Percentiles rank a stretch among this genome's conserved stretches.
phyloP scores from a whole-genome alignment of 1,284 basidiomycete genomes.

The Ganoderma boninense region DNA sequence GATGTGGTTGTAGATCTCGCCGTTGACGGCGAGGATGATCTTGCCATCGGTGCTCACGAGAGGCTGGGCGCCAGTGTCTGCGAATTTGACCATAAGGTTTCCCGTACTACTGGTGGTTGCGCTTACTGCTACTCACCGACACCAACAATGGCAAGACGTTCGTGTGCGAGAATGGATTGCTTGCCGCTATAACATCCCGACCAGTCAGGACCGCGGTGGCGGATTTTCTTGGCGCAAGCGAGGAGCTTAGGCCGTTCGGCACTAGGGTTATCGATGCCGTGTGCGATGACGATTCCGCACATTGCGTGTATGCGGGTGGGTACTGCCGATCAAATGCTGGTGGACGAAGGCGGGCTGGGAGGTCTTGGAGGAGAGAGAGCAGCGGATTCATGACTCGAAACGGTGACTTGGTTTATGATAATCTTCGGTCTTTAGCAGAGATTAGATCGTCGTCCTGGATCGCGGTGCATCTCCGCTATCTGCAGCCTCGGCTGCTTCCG shows the following conservation, averaged over 20 bases:
- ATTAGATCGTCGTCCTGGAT: slow-evolving; percentile 27
- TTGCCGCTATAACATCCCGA: slow-evolving; percentile 91
- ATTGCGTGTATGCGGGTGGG: slow-evolving; percentile 51
- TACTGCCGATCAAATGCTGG: neutral
- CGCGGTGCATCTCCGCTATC: slow-evolving; percentile 19
- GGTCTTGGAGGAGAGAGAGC: neutral
- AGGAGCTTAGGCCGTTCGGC: slow-evolving; percentile 79
- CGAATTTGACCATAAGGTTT: slow-evolving; percentile 5
- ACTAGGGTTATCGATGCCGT: slow-evolving; percentile 78
- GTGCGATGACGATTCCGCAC: slow-evolving; percentile 92
- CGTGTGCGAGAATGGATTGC: slow-evolving; percentile 85
- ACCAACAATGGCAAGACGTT: slow-evolving; percentile 96
- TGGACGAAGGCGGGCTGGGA: slow-evolving; percentile 5
- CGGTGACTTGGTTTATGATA: slow-evolving; percentile 24
- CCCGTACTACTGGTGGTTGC: neutral
- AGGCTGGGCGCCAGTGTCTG: slow-evolving; percentile 98
- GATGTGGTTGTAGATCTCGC: slow-evolving; percentile 99
- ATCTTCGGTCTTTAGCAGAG: slow-evolving; percentile 13
- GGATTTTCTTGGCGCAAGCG: slow-evolving; percentile 86
- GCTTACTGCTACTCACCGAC: slow-evolving; percentile 74
- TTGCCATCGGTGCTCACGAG: slow-evolving; percentile 90
- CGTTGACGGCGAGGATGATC: slow-evolving; percentile 93
- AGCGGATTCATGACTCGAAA: slow-evolving; percentile 31
- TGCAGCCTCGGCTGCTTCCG: slow-evolving; percentile 15
- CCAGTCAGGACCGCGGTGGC: slow-evolving; percentile 97